Evolutionary conservation across 1,139 yeast genomes (phyloP), one percentile per base, ranked within the genome.

Genomic region (Kurtzmaniella quercitrusa): DNA sequence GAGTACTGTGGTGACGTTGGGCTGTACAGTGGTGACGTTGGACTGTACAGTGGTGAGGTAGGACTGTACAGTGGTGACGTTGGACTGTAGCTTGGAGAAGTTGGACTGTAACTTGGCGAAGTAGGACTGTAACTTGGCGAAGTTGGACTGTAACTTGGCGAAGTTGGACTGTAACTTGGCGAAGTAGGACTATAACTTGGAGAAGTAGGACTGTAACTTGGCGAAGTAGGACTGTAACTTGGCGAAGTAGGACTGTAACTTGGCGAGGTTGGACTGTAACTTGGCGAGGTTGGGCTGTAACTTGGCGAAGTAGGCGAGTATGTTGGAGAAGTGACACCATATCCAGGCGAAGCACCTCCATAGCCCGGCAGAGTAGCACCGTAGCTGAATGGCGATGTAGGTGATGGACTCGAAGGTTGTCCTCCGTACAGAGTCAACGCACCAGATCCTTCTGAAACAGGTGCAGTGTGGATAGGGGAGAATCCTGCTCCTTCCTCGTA

Each of bases 361-460:
- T 68, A 66, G 16, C 67, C 68, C 42, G 91, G 89, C 14, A 88
- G 83, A 6, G 89, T 74, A 6, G 85, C 84, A 41, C 86, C 84
- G 53, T 61, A 75, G 44, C 71, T 61, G 54, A 75, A 76, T 52
- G 83, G 82, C 3, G 88, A 81, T 5, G 82, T 71, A n/a, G 78
- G 74, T 23, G 76, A 65, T 23, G 74, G 65, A 36, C 75, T 64
- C 1, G 80, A 68, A 33, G 85, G 84, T 47, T 79, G 82, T 47
- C 95, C 95, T 47, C 77, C 78, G 59, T 93, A 93, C 48, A 91
- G 95, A 6, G 98, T 88, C 57, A 91, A 85, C 2, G 97, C 96
- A 50, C 98, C 98, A 40, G 82, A 71, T 40, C 81, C 87, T 54
- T 87, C 95, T 30, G 82, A 75, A 44, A 82, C 78, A 52, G 95